Percentiles rank a stretch among this genome's conserved stretches.
Conservation (phyloP, 129 eudicot genomes). For the Lonicera japonica region DNA sequence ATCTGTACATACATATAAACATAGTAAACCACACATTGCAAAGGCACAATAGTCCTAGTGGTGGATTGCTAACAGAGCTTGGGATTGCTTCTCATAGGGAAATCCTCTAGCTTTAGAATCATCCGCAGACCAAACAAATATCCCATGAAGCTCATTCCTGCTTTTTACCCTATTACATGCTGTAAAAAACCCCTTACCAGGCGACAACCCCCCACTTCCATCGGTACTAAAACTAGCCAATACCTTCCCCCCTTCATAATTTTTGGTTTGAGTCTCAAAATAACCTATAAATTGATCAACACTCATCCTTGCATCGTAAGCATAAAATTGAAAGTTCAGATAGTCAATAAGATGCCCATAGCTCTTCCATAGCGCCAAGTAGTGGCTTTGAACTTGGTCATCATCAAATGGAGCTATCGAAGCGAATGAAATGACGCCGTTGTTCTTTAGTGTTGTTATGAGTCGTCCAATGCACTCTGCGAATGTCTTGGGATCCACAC, state of each 20-base stretch:
- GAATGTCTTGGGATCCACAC: constrained; percentile 7
- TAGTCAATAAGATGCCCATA: constrained; percentile 15
- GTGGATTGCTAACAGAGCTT: constrained; percentile 20
- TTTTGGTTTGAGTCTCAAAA: constrained; percentile 31
- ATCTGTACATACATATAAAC: background rate
- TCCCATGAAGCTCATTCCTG: constrained; percentile 37
- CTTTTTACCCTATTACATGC: constrained; percentile 39
- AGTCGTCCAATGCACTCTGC: constrained; percentile 17
- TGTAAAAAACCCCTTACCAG: constrained; percentile 35
- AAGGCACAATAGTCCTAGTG: constrained; percentile 13
- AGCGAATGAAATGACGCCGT: constrained; percentile 3
- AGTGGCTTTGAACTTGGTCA: constrained; percentile 9
- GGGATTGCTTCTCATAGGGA: constrained; percentile 37
- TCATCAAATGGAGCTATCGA: constrained; percentile 19
- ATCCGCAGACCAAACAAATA: constrained; percentile 44
- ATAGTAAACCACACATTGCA: background rate
- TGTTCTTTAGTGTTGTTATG: constrained; percentile 2
- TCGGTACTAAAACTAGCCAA: constrained; percentile 36
- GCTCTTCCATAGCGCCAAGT: constrained; percentile 15
- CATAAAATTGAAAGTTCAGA: constrained; percentile 20
- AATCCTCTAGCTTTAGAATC: constrained; percentile 38
- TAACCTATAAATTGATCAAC: constrained; percentile 10
- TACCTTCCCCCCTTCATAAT: constrained; percentile 42
- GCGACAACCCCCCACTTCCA: constrained; percentile 41
- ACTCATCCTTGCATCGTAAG: constrained; percentile 1